Percentiles rank a stretch among this genome's conserved stretches.
Conservation (phyloP, 768 basidiomycete genomes). For the Kwoniella botswanensis region DNA sequence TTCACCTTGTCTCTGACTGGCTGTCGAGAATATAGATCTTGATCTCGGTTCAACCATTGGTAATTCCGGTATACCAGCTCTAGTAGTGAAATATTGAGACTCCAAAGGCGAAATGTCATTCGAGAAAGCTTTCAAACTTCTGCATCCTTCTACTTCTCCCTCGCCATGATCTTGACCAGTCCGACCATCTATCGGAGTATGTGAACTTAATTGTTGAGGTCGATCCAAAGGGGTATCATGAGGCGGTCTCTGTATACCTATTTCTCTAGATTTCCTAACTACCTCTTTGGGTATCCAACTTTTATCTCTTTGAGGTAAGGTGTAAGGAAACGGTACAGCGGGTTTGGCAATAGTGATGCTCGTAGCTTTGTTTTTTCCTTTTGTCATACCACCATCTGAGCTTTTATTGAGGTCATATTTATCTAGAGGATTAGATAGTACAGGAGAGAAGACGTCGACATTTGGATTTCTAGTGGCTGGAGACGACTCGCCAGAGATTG, state of each 20-base stretch:
- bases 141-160: not conserved
- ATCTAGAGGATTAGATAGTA: not conserved
- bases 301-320: constrained; percentile 2
- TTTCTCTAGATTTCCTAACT: constrained; percentile 4
- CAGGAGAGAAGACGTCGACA: not conserved
- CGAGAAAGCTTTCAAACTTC: too few species aligned
- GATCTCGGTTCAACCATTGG: constrained; percentile 8
- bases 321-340: constrained; percentile 10
- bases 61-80: constrained; percentile 14
- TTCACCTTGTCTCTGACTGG: too few species aligned
- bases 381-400: too few species aligned
- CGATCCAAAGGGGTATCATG: constrained; percentile 3
- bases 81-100: not conserved
- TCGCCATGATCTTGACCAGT: not conserved
- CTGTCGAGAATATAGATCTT: too few species aligned
- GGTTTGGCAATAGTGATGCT: constrained; percentile 9
- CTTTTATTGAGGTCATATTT: not conserved
- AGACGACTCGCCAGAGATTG: constrained; percentile 1
- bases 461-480: not conserved
- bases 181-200: too few species aligned
- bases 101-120: not conserved
- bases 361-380: not conserved
- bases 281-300: constrained; percentile 16
- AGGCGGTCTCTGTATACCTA: constrained; percentile 1
- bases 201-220: too few species aligned